Percentiles rank a stretch among this genome's conserved stretches.
phyloP scores from a whole-genome alignment of 495 filamentous ascomycete genomes.

The Penicillium bialowiezense region DNA sequence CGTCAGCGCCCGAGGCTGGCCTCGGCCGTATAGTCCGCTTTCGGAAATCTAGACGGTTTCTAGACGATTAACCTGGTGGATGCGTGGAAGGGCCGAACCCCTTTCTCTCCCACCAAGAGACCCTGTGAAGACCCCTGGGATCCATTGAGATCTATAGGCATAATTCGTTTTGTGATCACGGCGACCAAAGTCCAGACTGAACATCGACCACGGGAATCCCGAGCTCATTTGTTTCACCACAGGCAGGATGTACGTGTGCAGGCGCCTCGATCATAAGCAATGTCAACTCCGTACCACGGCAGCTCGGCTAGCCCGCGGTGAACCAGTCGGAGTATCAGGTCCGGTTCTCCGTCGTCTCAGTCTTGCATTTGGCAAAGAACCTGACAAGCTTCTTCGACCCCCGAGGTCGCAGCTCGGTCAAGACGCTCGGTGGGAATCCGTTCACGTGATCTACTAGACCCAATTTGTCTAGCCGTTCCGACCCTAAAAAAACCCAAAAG shows the following conservation, averaged over 20 bases:
- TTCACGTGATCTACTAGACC: neutral
- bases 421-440: neutral
- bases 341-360: neutral
- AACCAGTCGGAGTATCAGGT: neutral
- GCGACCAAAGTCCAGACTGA: too few relatives aligned
- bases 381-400: neutral
- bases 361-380: neutral
- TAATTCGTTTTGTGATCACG: neutral
- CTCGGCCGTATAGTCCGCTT: neutral
- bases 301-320: neutral
- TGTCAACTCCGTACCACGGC: too few relatives aligned
- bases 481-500: neutral
- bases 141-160: neutral
- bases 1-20: neutral
- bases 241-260: neutral
- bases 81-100: neutral
- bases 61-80: neutral
- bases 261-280: neutral
- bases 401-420: neutral
- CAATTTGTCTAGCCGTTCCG: neutral
- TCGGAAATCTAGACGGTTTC: neutral
- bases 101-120: neutral
- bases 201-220: neutral
- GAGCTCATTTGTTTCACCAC: conserved; percentile 3
- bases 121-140: neutral